phyloP scores from a whole-genome alignment of 2,329 filamentous ascomycete genomes.

The Massarina eburnea region DNA sequence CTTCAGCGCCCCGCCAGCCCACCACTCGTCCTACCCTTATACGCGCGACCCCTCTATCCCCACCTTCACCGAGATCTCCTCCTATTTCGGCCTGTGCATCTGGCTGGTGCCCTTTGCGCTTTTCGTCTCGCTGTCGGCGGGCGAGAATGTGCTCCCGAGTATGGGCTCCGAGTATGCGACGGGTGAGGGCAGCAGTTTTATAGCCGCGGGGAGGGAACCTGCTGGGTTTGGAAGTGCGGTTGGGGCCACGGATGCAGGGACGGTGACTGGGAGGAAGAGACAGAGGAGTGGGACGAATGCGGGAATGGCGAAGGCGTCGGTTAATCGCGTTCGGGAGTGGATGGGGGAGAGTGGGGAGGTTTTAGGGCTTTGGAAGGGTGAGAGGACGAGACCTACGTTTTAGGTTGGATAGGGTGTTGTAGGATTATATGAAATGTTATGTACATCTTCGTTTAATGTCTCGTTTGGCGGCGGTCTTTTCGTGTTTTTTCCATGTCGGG shows the following conservation, averaged over 20 bases:
- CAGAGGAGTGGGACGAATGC: slow-evolving; percentile 56
- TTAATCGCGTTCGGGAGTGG: slow-evolving; percentile 66
- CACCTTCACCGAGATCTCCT: slow-evolving; percentile 89
- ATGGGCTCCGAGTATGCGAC: slow-evolving; percentile 79
- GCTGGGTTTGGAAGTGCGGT: slow-evolving; percentile 14
- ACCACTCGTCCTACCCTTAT: slow-evolving; percentile 59
- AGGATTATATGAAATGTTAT: too few relatives aligned
- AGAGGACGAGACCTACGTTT: slow-evolving; percentile 53
- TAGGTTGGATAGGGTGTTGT: too few relatives aligned
- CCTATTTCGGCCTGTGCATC: slow-evolving; percentile 93
- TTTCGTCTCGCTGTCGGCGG: slow-evolving; percentile 90
- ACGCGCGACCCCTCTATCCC: slow-evolving; percentile 69
- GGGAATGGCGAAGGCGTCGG: slow-evolving; percentile 60
- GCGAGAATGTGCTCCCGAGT: slow-evolving; percentile 90
- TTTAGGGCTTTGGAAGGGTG: slow-evolving; percentile 64
- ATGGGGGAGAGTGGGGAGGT: slow-evolving; percentile 62
- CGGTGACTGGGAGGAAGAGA: slow-evolving; percentile 35
- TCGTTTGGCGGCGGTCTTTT: too few relatives aligned
- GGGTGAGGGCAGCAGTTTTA: slow-evolving; percentile 56
- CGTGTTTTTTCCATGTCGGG: too few relatives aligned
- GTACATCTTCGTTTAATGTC: too few relatives aligned
- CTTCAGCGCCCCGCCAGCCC: slow-evolving; percentile 66
- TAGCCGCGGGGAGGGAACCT: slow-evolving; percentile 47
- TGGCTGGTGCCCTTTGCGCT: slow-evolving; percentile 96
- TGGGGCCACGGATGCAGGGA: slow-evolving; percentile 35